Conservation (phyloP, 305 asterid species). For the Fraxinus nigra region DNA sequence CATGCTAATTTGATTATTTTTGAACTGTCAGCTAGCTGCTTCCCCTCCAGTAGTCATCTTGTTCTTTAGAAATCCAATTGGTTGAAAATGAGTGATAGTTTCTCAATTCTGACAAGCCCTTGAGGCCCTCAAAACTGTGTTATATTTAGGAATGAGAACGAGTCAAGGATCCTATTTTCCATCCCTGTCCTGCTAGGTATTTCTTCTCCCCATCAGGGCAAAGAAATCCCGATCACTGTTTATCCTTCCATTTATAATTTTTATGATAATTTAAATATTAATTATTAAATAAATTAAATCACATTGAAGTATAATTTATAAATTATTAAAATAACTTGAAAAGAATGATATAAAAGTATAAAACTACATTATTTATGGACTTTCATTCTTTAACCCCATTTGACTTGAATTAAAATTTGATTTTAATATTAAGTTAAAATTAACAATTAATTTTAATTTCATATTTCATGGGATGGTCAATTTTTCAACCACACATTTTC, state of each 20-base stretch:
- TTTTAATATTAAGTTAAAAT: no score
- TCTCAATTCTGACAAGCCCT: background rate
- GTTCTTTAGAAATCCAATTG: background rate
- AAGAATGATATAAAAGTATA: no score
- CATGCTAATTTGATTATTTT: background rate
- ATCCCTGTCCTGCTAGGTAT: background rate
- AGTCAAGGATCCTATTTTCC: background rate
- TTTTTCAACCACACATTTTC: no score
- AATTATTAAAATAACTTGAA: background rate
- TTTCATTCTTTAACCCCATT: no score
- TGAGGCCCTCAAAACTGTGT: background rate
- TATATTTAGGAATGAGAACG: background rate
- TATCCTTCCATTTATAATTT: background rate
- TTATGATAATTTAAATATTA: no score
- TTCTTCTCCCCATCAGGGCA: no score
- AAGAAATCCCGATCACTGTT: background rate
- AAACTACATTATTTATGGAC: no score
- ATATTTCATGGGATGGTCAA: no score
- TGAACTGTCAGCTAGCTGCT: background rate
- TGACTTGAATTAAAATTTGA: no score
- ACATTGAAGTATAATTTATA: no score
- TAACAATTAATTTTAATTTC: no score
- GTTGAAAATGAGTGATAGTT: background rate
- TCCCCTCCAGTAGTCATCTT: background rate
- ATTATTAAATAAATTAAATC: no score